Conservation (phyloP, 2,329 filamentous ascomycete species). For the Colletotrichum horii region DNA sequence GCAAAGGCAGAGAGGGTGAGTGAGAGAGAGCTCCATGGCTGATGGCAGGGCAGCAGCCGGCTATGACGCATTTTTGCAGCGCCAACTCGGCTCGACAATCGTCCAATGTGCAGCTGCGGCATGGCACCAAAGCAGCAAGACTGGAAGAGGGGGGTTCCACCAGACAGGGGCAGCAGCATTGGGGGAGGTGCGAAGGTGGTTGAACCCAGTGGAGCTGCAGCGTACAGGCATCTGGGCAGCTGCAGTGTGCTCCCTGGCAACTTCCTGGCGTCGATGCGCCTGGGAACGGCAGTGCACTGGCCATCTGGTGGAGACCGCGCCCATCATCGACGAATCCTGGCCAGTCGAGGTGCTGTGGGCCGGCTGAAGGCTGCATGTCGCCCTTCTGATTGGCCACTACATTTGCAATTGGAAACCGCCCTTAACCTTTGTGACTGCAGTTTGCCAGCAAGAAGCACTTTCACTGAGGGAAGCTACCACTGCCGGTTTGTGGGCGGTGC, state of each 20-base stretch:
- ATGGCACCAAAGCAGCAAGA: not conserved
- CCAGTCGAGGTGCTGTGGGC: conserved; percentile 9
- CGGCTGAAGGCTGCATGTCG: not conserved
- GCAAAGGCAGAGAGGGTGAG: not conserved
- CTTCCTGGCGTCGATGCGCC: conserved; percentile 17
- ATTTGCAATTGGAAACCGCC: conserved; percentile 8
- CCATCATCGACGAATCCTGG: not conserved
- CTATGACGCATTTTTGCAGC: conserved; percentile 15
- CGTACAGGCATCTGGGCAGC: not conserved
- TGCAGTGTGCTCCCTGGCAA: not conserved
- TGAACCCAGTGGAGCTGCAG: not conserved
- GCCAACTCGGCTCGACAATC: not conserved
- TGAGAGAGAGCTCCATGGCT: not conserved
- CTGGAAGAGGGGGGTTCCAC: not conserved
- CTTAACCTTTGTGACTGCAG: not conserved
- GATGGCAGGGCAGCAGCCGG: not conserved
- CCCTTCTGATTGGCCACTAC: not conserved
- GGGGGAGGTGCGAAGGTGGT: not conserved
- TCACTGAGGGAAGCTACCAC: not conserved
- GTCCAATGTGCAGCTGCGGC: not conserved
- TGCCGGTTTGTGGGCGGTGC: conserved; percentile 3
- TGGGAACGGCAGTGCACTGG: conserved; percentile 3
- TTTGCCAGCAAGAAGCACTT: not conserved
- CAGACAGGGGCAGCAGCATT: not conserved
- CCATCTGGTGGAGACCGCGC: not conserved